Evolutionary conservation across 1,284 basidiomycete species (phyloP), one percentile per base, ranked within the genome.

Genomic region (Macrocybe sp.): DNA sequence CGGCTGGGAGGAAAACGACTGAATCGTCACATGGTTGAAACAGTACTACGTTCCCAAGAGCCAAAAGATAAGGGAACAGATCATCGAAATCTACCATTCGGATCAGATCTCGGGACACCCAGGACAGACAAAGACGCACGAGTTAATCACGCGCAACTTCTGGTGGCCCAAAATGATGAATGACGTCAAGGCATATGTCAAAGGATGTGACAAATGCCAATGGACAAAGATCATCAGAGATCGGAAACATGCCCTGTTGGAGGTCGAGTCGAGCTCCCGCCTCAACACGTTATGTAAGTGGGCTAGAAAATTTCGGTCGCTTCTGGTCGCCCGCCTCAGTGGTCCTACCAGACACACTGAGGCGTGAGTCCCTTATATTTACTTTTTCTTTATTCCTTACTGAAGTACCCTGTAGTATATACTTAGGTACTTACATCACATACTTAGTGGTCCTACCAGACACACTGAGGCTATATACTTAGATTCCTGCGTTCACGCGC

Each of bases 101-200:
- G 45, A 52, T 0, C 52, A 31, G 2, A 38, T 55, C 6, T 55
- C 58, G 5, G 62, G 72, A 37, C 73, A 77, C 54, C 63, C 59
- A 4, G 73, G 73, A 6, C 46, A 52, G 14, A 58, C 11, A 38
- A 59, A 59, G 41, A 59, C 55, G 3, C 29, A 43, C 6, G 59
- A 64, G 47, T 46, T 63, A 1, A 51, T 67, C 1, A 34, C 49
- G 2, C 30, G 56, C 1, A 56, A 64, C 47, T 70, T 61, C 50
- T 65, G 56, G 57, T 71, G 68, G 66, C 64, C 64, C 6, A 41
- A 50, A 28, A 59, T 68, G 10, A 7, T 11, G 7, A 6, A 28
- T n/a, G 39, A 41, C 8, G 39, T 41, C 4, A 41, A 41, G 11
- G 11, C 11, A 41, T 41, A 41, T 4, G 12, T 41, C 6, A 29